Evolutionary conservation across 2,329 filamentous ascomycete species (phyloP), one percentile per base, ranked within the genome.

Genomic region (Graphilbum ipis-grandicollis): DNA sequence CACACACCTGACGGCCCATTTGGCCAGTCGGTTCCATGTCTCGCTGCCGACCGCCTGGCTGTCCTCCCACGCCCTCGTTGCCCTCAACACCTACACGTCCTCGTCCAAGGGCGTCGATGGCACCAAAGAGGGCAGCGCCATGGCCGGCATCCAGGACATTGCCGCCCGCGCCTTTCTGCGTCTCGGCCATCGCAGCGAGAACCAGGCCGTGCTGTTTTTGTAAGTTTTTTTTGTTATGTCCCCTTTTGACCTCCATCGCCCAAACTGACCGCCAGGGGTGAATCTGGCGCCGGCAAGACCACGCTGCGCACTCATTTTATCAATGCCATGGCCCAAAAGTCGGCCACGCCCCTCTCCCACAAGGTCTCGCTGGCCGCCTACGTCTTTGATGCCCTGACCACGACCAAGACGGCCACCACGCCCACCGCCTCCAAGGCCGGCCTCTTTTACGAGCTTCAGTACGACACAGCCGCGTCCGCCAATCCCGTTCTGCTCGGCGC

Each of bases 351-450:
- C 1, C 63, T 98, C 3, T 96, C 88, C 2, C 83, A 78, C 46
- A 98, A 94, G 57, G 68, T 94, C 17, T 94, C 88, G 3, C 78
- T 92, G 35, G 88, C 88, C 18, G 79, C 88, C 31, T 98, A 94
- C 54, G 74, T 96, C 41, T 98, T 98, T 54, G 90, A 98, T 53
- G 81, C 84, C 2, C 69, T 98, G 41, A 98, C 90, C 5, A 96
- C 90, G 2, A 98, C 90, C 19, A 98, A 98, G 61, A 93, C 88
- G 2, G 77, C 86, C 25, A 96, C 88, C 1, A 96, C 88, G 0
- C 86, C 86, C 2, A 93, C 84, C 2, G 90, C 90, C 21, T 96
- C 88, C 35, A 96, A 96, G 56, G 80, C 90, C 10, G 90, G 90
- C 43, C 68, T 98, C 14, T 93, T 93, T 53, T 90, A 90, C 54